A percentile compares a stretch with the other conserved stretches of the same genome.
These are phyloP conservation scores for Dictyostelium intermedium DNA, from an alignment of 78 protist species.

Conservation along the genomic window DNA sequence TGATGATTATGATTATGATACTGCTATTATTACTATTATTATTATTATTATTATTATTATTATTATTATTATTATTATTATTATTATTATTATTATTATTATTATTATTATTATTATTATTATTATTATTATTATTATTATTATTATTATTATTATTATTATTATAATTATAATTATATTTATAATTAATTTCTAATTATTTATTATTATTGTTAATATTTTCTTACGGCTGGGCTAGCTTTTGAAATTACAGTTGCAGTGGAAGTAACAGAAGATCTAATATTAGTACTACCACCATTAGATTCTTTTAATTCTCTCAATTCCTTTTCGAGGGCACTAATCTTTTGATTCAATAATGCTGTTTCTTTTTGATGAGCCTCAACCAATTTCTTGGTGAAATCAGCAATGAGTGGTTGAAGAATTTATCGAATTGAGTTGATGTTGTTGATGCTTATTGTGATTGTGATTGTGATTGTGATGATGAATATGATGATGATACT, in stretches of 20 bases:
- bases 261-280: not conserved
- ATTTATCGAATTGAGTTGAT: constrained; percentile 37
- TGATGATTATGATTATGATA: not conserved
- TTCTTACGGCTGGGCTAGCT: constrained; percentile 38
- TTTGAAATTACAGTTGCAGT: constrained; percentile 49
- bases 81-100: no score
- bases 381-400: constrained; percentile 58
- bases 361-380: constrained; percentile 76
- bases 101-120: no score
- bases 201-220: not conserved
- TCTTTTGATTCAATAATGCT: constrained; percentile 32
- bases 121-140: no score
- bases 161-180: no score
- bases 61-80: no score
- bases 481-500: not conserved
- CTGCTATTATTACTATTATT: no score
- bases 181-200: no score
- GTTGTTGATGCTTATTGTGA: not conserved
- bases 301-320: constrained; percentile 44
- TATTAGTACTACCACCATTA: not conserved
- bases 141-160: no score
- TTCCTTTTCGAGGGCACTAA: constrained; percentile 45
- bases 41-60: no score
- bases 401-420: constrained; percentile 45
- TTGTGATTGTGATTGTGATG: no score